phyloP scores from a whole-genome alignment of 805 yeast species.

The Isabelozyma rhagii region DNA sequence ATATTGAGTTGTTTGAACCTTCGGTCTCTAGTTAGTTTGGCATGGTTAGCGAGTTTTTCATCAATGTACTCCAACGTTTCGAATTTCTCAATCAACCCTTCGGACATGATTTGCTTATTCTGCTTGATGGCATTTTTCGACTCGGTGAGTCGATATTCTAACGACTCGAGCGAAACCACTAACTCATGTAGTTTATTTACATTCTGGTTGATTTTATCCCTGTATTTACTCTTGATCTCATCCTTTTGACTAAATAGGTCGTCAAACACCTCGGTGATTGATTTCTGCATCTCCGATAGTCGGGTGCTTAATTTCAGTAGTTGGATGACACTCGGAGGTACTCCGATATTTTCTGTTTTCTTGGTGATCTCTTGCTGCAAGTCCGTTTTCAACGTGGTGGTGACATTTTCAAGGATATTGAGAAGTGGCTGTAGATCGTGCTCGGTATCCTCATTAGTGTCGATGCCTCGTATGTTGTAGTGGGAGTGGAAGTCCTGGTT shows the following conservation, averaged over 20 bases:
- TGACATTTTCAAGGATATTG: constrained; percentile 1
- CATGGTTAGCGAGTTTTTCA: constrained; percentile 22
- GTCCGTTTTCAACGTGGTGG: background rate
- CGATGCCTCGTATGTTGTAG: background rate
- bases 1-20: constrained; percentile 28
- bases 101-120: constrained; percentile 22
- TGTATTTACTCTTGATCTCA: constrained; percentile 16
- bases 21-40: constrained; percentile 18
- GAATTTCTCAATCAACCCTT: constrained; percentile 24
- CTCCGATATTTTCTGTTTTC: background rate
- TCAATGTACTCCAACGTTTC: constrained; percentile 31
- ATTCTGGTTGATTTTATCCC: constrained; percentile 22
- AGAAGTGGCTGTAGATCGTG: constrained; percentile 2
- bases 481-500: background rate
- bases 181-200: constrained; percentile 26
- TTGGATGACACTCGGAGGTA: constrained; percentile 2
- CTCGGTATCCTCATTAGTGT: background rate
- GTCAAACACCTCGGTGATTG: constrained; percentile 15
- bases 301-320: constrained; percentile 13
- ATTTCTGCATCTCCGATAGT: constrained; percentile 12
- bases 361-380: background rate
- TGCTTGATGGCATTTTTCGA: constrained; percentile 20
- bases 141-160: constrained; percentile 23
- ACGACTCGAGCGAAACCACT: constrained; percentile 16
- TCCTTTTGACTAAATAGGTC: constrained; percentile 14